Evolutionary conservation across 1,139 yeast species (phyloP).

Genomic region (Kurtzmaniella natalensis): DNA sequence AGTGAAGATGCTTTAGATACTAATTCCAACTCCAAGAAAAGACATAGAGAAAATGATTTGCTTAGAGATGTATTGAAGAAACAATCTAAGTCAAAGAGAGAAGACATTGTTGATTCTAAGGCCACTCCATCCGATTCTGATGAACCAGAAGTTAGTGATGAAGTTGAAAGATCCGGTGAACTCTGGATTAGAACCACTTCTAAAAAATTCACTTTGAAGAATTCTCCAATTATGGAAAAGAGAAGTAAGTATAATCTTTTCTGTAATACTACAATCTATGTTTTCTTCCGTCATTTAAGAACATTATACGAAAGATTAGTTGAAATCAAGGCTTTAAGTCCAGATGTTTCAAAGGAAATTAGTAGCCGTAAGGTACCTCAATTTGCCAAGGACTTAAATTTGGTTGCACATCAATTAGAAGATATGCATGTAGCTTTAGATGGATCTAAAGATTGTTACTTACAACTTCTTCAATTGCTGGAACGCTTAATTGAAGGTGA

Average conservation of each 20-base stretch:
- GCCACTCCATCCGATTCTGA: conserved; percentile 30
- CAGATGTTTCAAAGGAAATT: conserved; percentile 67
- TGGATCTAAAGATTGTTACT: conserved; percentile 67
- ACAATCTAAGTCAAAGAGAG: conserved; percentile 48
- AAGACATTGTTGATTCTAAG: conserved; percentile 33
- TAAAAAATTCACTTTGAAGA: conserved; percentile 25
- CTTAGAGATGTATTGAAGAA: conserved; percentile 72
- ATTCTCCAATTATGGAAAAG: conserved; percentile 14
- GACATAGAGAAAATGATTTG: conserved; percentile 61
- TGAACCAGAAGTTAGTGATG: conserved; percentile 32
- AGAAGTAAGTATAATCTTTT: conserved; percentile 67
- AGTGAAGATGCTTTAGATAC: conserved; percentile 4
- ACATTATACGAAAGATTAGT: conserved; percentile 75
- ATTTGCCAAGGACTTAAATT: conserved; percentile 84
- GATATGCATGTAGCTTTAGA: conserved; percentile 74
- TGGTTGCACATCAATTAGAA: conserved; percentile 75
- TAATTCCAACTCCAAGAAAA: conserved; percentile 27
- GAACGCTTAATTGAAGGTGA: conserved; percentile 84
- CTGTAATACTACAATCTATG: conserved; percentile 87
- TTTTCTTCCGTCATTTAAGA: conserved; percentile 82
- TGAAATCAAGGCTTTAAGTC: conserved; percentile 69
- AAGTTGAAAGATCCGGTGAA: conserved; percentile 58
- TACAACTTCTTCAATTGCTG: conserved; percentile 68
- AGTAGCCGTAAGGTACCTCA: conserved; percentile 62
- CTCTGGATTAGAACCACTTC: conserved; percentile 56